These are phyloP conservation scores for Alisma plantagoaquatica DNA, from an alignment of 106 monocot species.

Conservation along the genomic window DNA sequence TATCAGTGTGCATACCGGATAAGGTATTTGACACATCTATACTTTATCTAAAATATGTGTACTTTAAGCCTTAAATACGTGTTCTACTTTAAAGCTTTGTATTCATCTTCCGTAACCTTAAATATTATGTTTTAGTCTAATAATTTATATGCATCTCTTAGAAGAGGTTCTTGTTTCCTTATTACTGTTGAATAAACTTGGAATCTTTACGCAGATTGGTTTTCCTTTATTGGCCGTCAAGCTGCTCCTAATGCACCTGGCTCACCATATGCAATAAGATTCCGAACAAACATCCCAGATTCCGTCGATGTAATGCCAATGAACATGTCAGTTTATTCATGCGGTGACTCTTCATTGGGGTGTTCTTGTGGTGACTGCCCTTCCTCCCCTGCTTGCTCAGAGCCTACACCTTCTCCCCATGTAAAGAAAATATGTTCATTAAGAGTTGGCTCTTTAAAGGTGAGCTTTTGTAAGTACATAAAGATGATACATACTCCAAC, in stretches of 20 bases:
- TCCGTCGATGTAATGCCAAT: conserved; percentile 59
- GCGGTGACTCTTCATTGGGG: conserved; percentile 74
- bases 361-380: conserved; percentile 99
- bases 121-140: too few species aligned
- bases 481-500: too few species aligned
- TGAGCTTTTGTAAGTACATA: conserved; percentile 3
- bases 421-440: conserved; percentile 41
- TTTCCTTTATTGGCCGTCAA: conserved; percentile 74
- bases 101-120: too few species aligned
- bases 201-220: conserved; percentile 56
- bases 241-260: conserved; percentile 47
- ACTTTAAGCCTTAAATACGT: too few species aligned
- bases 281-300: conserved; percentile 34
- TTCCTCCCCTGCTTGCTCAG: conserved; percentile 51
- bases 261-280: conserved; percentile 81
- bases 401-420: conserved; percentile 16
- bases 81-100: too few species aligned
- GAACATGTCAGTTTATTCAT: conserved; percentile 67
- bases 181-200: too few species aligned
- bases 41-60: too few species aligned
- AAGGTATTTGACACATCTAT: too few species aligned
- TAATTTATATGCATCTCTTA: conserved; percentile 5
- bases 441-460: conserved; percentile 72
- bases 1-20: too few species aligned
- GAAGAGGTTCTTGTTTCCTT: too few species aligned